Base-by-base conservation (phyloP, 192 early-diverging fungal genomes). In the Thamnidium elegans region DNA sequence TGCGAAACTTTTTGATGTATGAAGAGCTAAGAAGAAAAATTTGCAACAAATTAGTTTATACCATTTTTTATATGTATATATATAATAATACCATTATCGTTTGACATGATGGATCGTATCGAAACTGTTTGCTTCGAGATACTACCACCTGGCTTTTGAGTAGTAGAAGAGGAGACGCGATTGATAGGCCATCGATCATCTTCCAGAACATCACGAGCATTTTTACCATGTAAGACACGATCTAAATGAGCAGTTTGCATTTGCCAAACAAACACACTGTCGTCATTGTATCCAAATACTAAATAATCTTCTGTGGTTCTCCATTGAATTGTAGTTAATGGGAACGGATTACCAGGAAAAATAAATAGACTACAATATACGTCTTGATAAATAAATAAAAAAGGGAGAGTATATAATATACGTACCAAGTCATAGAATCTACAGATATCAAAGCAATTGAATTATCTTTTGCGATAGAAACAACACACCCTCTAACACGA, bases 191-290 rank as follows among this genome's bases (percentile, higher is more conserved):
- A 79, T 10, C 86, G 73, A 7, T 78, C 73, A 61, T 85, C 89
- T 19, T 55, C 66, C 42, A 91, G 60, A 7, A 91, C 81, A 30
- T 87, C 86, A 1, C 74, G 72, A 3, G 77, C 83, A 31, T 73
- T 47, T 9, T 75, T 70, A 10, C 87, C 86, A 34, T 65, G 70
- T 36, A 85, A 78, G 31, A 87, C 71, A 17, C 91, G 77, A 67
- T 91, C 87, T 43, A 93, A 73, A 77, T 90, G 86, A 1, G 83
- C 88, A 0, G 90, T 84, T 80, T 91, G 90, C 59, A 92, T 75
- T 82, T 93, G 88, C 92, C 92, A 94, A 8, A 92, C 81, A 64
- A 83, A 87, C 14, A 84, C 78, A 1, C 78, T 74, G 8, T 79
- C 87, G 61, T 92, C 89, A 2, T 66, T 64, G 63, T 87, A 80